Percentiles rank a stretch among this genome's conserved stretches.
Evolutionary conservation across 2,329 filamentous ascomycete species (phyloP).

Genomic region (Nemania bipapillata): DNA sequence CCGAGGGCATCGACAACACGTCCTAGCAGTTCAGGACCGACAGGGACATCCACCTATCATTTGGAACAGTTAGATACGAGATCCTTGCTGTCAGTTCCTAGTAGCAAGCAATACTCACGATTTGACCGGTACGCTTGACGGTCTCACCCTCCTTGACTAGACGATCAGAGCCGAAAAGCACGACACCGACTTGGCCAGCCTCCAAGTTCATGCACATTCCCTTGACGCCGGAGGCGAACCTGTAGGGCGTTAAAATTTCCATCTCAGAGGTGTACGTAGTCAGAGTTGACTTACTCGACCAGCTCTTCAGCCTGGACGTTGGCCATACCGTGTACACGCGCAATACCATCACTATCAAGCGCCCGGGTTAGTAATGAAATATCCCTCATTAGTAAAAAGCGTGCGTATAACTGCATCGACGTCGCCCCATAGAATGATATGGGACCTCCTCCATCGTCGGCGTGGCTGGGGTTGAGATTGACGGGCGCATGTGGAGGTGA

Average conservation of each 20-base stretch:
- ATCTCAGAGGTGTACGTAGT: slow-evolving; percentile 35
- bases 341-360: slow-evolving; percentile 93
- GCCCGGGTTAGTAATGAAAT: slow-evolving; percentile 43
- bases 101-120: slow-evolving; percentile 75
- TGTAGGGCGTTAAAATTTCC: slow-evolving; percentile 54
- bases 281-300: slow-evolving; percentile 82
- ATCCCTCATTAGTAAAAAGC: slow-evolving; percentile 32
- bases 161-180: slow-evolving; percentile 99
- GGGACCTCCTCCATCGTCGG: slow-evolving; percentile 9
- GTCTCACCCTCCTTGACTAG: slow-evolving; percentile 99
- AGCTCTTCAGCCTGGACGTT: slow-evolving; percentile 99
- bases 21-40: slow-evolving; percentile 90
- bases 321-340: slow-evolving; percentile 99
- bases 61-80: slow-evolving; percentile 8
- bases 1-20: slow-evolving; percentile 98
- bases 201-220: slow-evolving; percentile 99
- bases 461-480: slow-evolving; percentile 22
- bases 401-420: not conserved
- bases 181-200: slow-evolving; percentile 99
- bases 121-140: slow-evolving; percentile 99
- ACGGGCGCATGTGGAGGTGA: slow-evolving; percentile 29
- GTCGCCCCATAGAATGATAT: slow-evolving; percentile 1
- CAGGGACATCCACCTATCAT: slow-evolving; percentile 89
- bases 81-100: no score
- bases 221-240: slow-evolving; percentile 99